Evolutionary conservation across 1,139 yeast genomes (phyloP).

Genomic region (Yamadazyma diddensiae): DNA sequence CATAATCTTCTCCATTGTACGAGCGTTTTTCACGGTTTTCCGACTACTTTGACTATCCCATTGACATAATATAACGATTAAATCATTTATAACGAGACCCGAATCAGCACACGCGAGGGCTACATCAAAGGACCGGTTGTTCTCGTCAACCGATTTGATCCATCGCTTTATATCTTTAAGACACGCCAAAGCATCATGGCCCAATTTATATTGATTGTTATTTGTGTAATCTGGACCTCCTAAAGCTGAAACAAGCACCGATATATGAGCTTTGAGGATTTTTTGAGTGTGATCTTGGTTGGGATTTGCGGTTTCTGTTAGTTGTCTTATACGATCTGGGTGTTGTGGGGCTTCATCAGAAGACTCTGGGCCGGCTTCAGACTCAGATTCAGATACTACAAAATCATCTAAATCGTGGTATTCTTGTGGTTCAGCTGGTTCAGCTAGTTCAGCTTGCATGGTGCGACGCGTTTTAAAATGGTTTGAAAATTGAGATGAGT

Average conservation of each 20-base stretch:
- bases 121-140: conserved; percentile 66
- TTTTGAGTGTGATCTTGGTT: conserved; percentile 41
- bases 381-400: conserved; percentile 14
- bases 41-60: conserved; percentile 53
- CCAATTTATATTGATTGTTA: conserved; percentile 63
- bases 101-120: conserved; percentile 87
- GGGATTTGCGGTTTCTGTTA: conserved; percentile 30
- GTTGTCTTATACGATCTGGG: conserved; percentile 26
- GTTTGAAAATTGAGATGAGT: no score
- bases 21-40: conserved; percentile 26
- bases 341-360: not conserved
- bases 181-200: conserved; percentile 90
- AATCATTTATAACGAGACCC: conserved; percentile 68
- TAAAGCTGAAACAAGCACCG: conserved; percentile 71
- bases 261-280: conserved; percentile 61
- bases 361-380: conserved; percentile 7
- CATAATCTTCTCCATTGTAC: conserved; percentile 58
- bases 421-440: conserved; percentile 5
- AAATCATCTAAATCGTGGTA: conserved; percentile 8
- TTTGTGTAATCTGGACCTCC: conserved; percentile 74
- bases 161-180: conserved; percentile 84
- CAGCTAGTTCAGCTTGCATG: no score
- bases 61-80: conserved; percentile 69
- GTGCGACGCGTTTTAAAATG: no score
- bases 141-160: conserved; percentile 82